Evolutionary conservation across 805 yeast species (phyloP), one percentile per base, ranked within the genome.

Genomic region (Spathaspora hagerdaliae): DNA sequence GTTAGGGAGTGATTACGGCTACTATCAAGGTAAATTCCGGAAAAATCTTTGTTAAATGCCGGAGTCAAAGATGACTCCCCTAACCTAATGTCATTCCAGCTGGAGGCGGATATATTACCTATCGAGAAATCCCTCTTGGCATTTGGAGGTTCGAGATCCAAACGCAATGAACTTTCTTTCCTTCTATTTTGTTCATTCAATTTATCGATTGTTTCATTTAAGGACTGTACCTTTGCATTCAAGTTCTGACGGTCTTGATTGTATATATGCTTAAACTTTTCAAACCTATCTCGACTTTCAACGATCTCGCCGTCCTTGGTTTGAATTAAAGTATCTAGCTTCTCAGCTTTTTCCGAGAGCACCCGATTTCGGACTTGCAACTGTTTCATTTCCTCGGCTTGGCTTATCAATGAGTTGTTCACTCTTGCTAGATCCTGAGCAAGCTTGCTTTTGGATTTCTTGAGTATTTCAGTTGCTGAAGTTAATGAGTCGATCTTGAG

Each of bases 31-130:
- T 42, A 52, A 8, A 48, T 34, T 5, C 45, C 45, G 4, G 49
- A 41, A 26, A 42, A 43, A 7, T 51, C 54, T 26, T 42, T 45
- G 8, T 41, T 27, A 7, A 48, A 32, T 29, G 51, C 56, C 7
- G 80, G 80, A 0, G 82, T 74, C 10, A 66, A 58, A 6, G 80
- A 71, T 0, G 80, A 69, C 51, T 78, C 81, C 6, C 79, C 81
- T 43, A 76, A 52, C 38, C 62, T 64, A 39, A 75, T 70, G 27
- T 54, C 55, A 26, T 56, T 39, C 56, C 56, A 53, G 7, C 38
- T 41, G 12, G 39, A n/a, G 3, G 36, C 27, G 5, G 49, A 38
- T 13, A 31, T 5, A 31, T 44, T 44, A 15, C 44, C 44, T 7
- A 41, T 12, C 6, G 44, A 41, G 13, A 39, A 8, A 8, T 39